Evolutionary conservation across 192 early-diverging fungal species (phyloP).

Genomic region (Funneliformis geosporum): DNA sequence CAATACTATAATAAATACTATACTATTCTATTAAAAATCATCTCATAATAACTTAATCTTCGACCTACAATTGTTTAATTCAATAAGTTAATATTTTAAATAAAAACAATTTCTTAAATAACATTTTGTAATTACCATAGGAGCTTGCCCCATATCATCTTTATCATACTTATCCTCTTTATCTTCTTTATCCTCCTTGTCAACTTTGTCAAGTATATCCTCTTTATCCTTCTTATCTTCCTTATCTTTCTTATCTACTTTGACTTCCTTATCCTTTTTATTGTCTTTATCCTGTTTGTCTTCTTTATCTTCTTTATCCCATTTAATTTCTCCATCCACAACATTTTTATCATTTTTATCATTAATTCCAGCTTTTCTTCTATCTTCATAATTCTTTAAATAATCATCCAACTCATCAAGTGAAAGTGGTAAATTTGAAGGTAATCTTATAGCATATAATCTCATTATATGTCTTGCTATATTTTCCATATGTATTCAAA

Average conservation of each 20-base stretch:
- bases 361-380: not conserved
- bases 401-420: slow-evolving; percentile 54
- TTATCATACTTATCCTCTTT: too few relatives aligned
- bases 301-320: too few relatives aligned
- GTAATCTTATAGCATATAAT: slow-evolving; percentile 55
- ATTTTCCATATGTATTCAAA: slow-evolving; percentile 43
- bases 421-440: slow-evolving; percentile 59
- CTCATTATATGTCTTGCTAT: slow-evolving; percentile 63
- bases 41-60: not conserved
- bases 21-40: too few relatives aligned
- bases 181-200: too few relatives aligned
- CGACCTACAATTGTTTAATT: not conserved
- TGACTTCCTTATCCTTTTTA: too few relatives aligned
- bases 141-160: not conserved
- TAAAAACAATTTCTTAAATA: not conserved
- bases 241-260: too few relatives aligned
- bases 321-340: too few relatives aligned
- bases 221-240: too few relatives aligned
- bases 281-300: too few relatives aligned
- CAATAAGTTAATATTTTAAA: not conserved
- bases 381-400: slow-evolving; percentile 1
- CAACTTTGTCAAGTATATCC: too few relatives aligned
- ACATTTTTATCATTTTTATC: too few relatives aligned
- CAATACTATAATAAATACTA: too few relatives aligned
- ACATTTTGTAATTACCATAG: not conserved